Evolutionary conservation across 768 basidiomycete genomes (phyloP).

Genomic region (Stropharia rugosoannulata): DNA sequence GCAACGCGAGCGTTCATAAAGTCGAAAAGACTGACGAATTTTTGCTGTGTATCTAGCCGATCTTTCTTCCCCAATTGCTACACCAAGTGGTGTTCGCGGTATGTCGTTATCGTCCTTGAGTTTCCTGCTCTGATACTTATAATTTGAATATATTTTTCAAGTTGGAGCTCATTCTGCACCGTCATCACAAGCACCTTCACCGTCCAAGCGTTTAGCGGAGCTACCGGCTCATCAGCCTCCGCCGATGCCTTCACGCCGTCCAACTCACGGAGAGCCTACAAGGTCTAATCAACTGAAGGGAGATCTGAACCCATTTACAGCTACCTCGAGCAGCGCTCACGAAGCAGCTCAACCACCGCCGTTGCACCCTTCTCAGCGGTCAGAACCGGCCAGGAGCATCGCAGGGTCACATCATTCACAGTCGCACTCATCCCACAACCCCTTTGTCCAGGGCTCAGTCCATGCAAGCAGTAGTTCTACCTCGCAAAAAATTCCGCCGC

Average conservation of each 20-base stretch:
- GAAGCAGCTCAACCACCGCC: slow-evolving; percentile 7
- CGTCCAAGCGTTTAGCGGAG: too few relatives aligned
- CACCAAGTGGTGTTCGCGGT: slow-evolving; percentile 1
- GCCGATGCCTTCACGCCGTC: slow-evolving; percentile 15
- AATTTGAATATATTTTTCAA: too few relatives aligned
- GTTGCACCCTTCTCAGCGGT: slow-evolving; percentile 1
- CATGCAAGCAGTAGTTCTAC: slow-evolving; percentile 4
- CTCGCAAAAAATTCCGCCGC: slow-evolving; percentile 33
- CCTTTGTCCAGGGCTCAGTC: slow-evolving; percentile 26
- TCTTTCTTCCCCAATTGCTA: too few relatives aligned
- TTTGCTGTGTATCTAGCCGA: too few relatives aligned
- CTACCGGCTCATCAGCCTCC: slow-evolving; percentile 3
- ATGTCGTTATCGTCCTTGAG: too few relatives aligned
- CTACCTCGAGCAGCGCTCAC: background rate
- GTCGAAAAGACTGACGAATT: too few relatives aligned
- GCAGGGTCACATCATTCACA: background rate
- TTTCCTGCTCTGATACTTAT: too few relatives aligned
- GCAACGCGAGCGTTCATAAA: too few relatives aligned
- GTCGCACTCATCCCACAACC: slow-evolving; percentile 9
- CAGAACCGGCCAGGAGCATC: slow-evolving; percentile 7
- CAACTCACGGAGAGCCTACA: background rate
- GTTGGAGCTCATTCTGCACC: too few relatives aligned
- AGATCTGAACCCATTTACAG: background rate
- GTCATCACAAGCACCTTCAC: too few relatives aligned
- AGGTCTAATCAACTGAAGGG: too few relatives aligned